These are phyloP conservation scores for Salix koriyanagi DNA, from an alignment of 345 rosid genomes.

Conservation along the genomic window DNA sequence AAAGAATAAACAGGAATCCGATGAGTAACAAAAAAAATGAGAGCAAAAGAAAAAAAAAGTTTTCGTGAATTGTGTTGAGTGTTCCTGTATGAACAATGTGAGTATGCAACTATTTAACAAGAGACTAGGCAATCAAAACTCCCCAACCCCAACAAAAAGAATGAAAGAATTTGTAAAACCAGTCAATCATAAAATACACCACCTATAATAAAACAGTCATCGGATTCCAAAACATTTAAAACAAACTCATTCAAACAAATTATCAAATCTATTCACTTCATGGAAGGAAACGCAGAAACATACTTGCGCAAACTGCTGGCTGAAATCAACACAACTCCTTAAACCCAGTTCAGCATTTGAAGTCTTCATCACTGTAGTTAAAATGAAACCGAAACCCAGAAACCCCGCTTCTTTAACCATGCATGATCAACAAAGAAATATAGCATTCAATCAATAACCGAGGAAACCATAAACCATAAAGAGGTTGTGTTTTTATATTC, in stretches of 20 bases:
- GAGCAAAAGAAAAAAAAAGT: slow-evolving; percentile 13
- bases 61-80: slow-evolving; percentile 20
- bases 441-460: slow-evolving; percentile 33
- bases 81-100: slow-evolving; percentile 39
- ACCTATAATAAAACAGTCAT: slow-evolving; percentile 70
- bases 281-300: slow-evolving; percentile 26
- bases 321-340: slow-evolving; percentile 32
- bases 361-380: slow-evolving; percentile 29
- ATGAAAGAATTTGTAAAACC: slow-evolving; percentile 62
- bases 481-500: slow-evolving; percentile 33
- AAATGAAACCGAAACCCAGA: slow-evolving; percentile 18
- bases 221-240: slow-evolving; percentile 76
- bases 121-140: slow-evolving; percentile 14
- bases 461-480: slow-evolving; percentile 40
- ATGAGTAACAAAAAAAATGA: slow-evolving; percentile 35
- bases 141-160: slow-evolving; percentile 54
- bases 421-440: slow-evolving; percentile 11
- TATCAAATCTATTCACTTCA: slow-evolving; percentile 28
- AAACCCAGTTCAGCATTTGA: slow-evolving; percentile 45
- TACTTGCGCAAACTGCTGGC: slow-evolving; percentile 36
- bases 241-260: slow-evolving; percentile 44
- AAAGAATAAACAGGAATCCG: slow-evolving; percentile 62
- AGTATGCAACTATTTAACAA: slow-evolving; percentile 11
- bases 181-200: slow-evolving; percentile 25
- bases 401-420: slow-evolving; percentile 15